Evolutionary conservation across 2,329 filamentous ascomycete genomes (phyloP), one percentile per base, ranked within the genome.

Genomic region (Waltergamsia citrina): DNA sequence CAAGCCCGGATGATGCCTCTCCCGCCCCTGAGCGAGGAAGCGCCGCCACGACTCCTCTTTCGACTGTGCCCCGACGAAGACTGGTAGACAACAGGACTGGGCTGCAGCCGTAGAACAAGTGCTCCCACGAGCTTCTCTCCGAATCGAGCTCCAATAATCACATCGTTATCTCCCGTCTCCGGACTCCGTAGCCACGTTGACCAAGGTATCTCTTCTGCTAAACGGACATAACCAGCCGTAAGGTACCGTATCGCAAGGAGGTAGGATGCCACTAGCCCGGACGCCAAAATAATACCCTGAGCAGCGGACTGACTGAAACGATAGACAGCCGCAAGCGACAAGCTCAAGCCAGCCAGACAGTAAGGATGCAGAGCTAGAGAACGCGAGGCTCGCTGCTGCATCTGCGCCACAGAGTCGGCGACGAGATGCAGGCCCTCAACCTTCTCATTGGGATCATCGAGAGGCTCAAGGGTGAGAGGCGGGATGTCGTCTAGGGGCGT

Each of bases 401-500:
- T 86, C 58, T 94, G 81, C 23, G 85, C 83, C 32, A 93, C 74
- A 38, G 80, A 85, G 57, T 90, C 85, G 40, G 85, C 81, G 25
- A 94, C 69, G 15, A 94, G 72, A 41, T 73, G 72, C 33, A 94
- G 65, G 14, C 80, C 79, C 36, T 76, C 69, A 41, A 77, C 60
- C 50, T 80, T 77, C 52, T 87, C 81, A 33, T 65, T 52, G 32
- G 73, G 61, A 32, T 50, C 49, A 29, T 65, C 63, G 28, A 78
- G 59, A 16, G 70, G 54, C 44, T 75, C 72, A 33, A 83, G 75
- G 33, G 69, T 71, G 28, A 87, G 70, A 7, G 77, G 69, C 6
- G 79, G 78, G 36, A 82, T 64, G 46, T 60, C 57, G 42, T 72
- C 69, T 38, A 52, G 50, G 32, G 48, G 43, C 24, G 48, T 53